Base-by-base conservation (phyloP, 1,139 yeast genomes). In the Taiozyma sp. region DNA sequence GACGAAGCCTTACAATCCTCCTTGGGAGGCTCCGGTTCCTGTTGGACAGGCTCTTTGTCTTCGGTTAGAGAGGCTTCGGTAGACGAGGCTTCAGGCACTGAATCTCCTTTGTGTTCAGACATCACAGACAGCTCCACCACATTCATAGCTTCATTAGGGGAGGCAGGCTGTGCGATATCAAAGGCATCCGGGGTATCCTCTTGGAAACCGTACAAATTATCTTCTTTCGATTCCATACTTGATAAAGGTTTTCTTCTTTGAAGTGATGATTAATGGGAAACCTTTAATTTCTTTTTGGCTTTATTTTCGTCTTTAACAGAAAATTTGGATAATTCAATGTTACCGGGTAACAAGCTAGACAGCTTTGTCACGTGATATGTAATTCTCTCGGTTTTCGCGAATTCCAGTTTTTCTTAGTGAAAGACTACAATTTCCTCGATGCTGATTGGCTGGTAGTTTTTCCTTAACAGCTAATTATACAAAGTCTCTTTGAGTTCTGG, bases 181-280 rank as follows among this genome's bases (percentile, higher is more conserved):
- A 43, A 47, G 14, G 46, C 29, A 13, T 36, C 23, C 7, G 44
- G 45, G 2, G 48, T 38, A 28, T 47, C 46, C 29, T 47, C 49
- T 14, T 44, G 40, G 43, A 49, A 44, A 16, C 46, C 52, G 22
- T 49, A 49, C 30, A 47, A 29, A 29, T 49, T 44, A 43, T 46
- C 46, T 24, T 40, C 43, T 40, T 13, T 22, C 12, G 43, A 9
- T 16, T 14, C 27, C 29, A 19, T 44, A 14, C 8, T 36, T 8
- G 23, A 36, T n/a, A 2, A 30, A 12, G 16, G 39, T 36, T 14
- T 36, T 24, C 8, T 8, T 24, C 27, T 24, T 24, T 36, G 12
- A 12, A 14, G 39, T 12, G n/a, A 14, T 36, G 4, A 10, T 36
- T 36, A 19, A 16, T 34, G 19, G 38, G 13, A 34, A n/a, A 14